Base-by-base conservation (phyloP, 108 stramenopile genomes). In the Mayamaea pseudoterrestris region DNA sequence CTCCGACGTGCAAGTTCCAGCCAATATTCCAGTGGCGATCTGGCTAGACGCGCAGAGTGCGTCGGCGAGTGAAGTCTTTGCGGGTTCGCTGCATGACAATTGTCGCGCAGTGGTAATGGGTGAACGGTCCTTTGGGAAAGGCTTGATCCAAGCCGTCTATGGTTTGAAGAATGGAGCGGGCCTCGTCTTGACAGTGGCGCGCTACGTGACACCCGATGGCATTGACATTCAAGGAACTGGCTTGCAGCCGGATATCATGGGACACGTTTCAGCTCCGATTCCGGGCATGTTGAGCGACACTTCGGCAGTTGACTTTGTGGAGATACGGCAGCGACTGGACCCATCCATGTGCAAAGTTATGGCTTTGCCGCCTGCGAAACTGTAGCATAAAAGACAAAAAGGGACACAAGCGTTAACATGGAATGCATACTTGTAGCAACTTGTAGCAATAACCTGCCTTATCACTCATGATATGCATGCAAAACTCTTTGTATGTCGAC, bases 101-200 rank as follows among this genome's bases (percentile, higher is more conserved):
- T 95, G 96, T 49, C 61, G 86, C 2, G 92, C 93, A n/a, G 73
- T 90, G 29, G 73, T 90, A 7, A 92, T 90, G 82, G 94, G 96
- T 4, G 63, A 78, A 22, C 68, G 68, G 11, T 65, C 70, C 22
- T 98, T 93, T 66, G 96, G 96, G 4, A 98, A 98, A 52, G 96
- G 96, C 24, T 53, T 93, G 16, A 90, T 98, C 16, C 96, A 98
- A 63, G 94, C 87, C 5, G 94, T 95, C 32, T 94, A 93, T 55
- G 94, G 94, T 9, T 49, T 98, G 50, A 78, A 75, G 34, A 87
- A 94, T 60, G 93, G 93, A 2, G 77, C 73, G 27, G 94, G 94
- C 11, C 59, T 95, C 27, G 88, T 94, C 3, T 57, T 97, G 25
- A 97, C 96, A 2, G 94, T 94, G 5, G 96, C 94, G 16, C 69